Evolutionary conservation across 176 grass and related monocot genomes (phyloP), one percentile per base, ranked within the genome.

Genomic region (Phoenix dactylifera): DNA sequence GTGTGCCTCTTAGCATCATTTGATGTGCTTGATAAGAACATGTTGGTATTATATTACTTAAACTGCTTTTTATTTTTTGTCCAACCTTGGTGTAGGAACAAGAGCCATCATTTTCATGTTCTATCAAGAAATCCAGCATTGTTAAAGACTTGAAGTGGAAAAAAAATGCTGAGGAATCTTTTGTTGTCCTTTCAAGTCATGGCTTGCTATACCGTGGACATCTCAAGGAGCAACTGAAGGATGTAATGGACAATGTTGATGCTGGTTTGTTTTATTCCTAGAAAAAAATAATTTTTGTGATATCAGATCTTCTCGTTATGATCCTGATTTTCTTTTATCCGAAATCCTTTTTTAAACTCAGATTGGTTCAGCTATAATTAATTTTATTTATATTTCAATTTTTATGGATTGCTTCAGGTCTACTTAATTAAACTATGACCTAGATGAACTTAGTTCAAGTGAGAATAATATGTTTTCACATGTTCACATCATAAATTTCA

Each of bases 121-220:
- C 68, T 65, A 50, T 97, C 25, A 83, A 30, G 48, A 24, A 20
- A 50, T 74, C 75, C 75, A 63, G 60, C 39, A 72, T 64, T 5
- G 18, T 85, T 49, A 91, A 91, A 75, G 84, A 91, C 62, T 85
- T 97, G 15, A 97, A 80, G 55, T 91, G 87, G 93, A 71, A 87
- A 72, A 79, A 88, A 68, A 73, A 78, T 18, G 67, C 51, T 60
- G 60, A 80, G 12, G 62, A 69, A 65, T 69, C 81, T 56, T 97
- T 79, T 63, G 25, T 88, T 75, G 69, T 79, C 75, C 93, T 91
- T 54, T 78, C 72, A 2, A 74, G 67, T 55, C 55, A 55, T 60
- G 87, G 84, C 3, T 76, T 76, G 63, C 81, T 97, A 30, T 83
- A 51, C 80, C 78, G 80, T 22, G 84, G 78, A 14, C 68, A 62